Conservation (phyloP, 1,284 basidiomycete species). For the Phenoliferia sp. region DNA sequence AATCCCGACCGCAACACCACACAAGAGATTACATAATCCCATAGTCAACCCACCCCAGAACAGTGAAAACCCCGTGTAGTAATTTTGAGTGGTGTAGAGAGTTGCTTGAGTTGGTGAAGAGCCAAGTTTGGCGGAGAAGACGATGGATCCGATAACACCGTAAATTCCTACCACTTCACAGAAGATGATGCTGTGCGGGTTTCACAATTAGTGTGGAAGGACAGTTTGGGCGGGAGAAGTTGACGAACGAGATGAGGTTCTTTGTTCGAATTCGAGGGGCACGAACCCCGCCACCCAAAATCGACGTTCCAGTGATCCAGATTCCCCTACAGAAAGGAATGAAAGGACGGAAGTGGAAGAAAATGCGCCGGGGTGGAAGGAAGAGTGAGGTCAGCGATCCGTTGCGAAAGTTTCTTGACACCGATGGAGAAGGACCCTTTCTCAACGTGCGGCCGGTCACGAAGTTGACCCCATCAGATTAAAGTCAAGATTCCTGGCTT, state of each 20-base stretch:
- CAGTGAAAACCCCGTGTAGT: constrained; percentile 85
- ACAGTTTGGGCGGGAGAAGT: background rate
- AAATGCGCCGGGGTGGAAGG: too few species aligned
- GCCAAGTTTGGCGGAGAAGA: constrained; percentile 75
- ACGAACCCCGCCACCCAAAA: constrained; percentile 90
- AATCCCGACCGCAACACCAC: constrained; percentile 83
- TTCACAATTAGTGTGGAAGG: background rate
- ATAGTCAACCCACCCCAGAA: constrained; percentile 95
- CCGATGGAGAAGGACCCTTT: background rate
- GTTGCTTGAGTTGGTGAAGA: constrained; percentile 54
- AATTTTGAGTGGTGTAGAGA: constrained; percentile 75
- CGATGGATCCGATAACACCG: constrained; percentile 77
- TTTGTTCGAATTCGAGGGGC: constrained; percentile 93
- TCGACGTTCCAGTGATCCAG: constrained; percentile 90
- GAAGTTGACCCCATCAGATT: background rate
- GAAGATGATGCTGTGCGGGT: constrained; percentile 77
- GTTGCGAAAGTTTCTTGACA: background rate
- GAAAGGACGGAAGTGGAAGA: too few species aligned
- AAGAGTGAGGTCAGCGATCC: background rate
- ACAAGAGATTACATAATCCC: constrained; percentile 83
- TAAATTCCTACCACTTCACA: constrained; percentile 57
- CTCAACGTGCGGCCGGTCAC: background rate
- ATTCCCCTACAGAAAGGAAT: constrained; percentile 70
- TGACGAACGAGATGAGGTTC: constrained; percentile 84
- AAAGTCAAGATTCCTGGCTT: too few species aligned